These are phyloP conservation scores for Mortierella hygrophila DNA, from an alignment of 192 early-diverging fungal species.

Conservation along the genomic window DNA sequence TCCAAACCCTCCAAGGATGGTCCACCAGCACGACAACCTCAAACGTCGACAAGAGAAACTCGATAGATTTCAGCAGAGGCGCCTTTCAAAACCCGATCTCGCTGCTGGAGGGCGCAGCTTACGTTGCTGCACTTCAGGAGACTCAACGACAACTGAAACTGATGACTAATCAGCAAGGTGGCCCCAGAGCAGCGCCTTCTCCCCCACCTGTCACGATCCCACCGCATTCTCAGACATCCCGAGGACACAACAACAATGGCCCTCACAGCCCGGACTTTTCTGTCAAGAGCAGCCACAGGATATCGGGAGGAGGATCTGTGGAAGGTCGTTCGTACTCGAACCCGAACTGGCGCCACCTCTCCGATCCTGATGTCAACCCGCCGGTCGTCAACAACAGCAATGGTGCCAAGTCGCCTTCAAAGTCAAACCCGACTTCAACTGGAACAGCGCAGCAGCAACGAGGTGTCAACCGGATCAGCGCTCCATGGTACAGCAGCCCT, in stretches of 20 bases:
- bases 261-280: neutral
- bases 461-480: neutral
- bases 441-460: constrained; percentile 1
- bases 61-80: neutral
- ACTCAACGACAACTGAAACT: constrained; percentile 17
- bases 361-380: neutral
- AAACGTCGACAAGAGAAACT: neutral
- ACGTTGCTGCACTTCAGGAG: constrained; percentile 33
- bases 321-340: constrained; percentile 12
- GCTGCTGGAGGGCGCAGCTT: constrained; percentile 32
- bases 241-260: neutral
- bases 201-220: neutral
- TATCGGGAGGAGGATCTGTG: neutral
- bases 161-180: constrained; percentile 12
- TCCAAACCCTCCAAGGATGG: constrained; percentile 24
- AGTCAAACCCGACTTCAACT: neutral
- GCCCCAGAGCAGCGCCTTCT: neutral
- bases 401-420: neutral
- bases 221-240: neutral
- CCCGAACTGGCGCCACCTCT: constrained; percentile 15
- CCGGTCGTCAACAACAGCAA: no score
- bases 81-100: neutral
- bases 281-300: neutral
- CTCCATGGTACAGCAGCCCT: neutral
- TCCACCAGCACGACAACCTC: neutral